Evolutionary conservation across 441 rosid species (phyloP), one percentile per base, ranked within the genome.

Genomic region (Aquilaria agallochum): DNA sequence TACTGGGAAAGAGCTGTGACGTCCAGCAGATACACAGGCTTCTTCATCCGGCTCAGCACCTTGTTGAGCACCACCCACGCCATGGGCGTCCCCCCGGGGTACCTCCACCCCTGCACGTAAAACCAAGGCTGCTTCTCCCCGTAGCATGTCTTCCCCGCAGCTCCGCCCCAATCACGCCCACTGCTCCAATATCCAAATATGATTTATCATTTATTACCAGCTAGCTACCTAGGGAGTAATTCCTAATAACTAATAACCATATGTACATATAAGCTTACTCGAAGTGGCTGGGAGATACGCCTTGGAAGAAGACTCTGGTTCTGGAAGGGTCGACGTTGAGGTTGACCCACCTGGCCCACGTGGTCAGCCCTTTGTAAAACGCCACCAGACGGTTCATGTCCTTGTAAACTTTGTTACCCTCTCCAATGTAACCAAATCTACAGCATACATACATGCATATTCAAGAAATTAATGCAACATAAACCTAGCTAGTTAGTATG

Each of bases 301-400:
- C 90, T 42, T 78, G 87, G 71, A 77, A 82, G 74, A 87, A 82
- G 65, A 87, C 88, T 58, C 74, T 87, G 56, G 90, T 87, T 67
- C 73, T 82, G 47, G 59, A 34, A 56, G 93, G 81, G 70, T 84
- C 69, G 2, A 87, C 78, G 1, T 80, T 51, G 32, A 57, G 70
- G 65, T 84, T 77, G 20, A 87, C 81, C 93, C 93, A 87, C 57
- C 88, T 76, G 31, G 83, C 90, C 90, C 90, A 87, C 0, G 93
- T 87, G 42, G 84, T 82, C 68, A 87, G 50, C 6, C 86, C 93
- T 73, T 74, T 84, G 69, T 87, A 84, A 55, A 11, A 84, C 30
- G 90, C 90, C 15, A 84, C 47, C 56, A 80, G 62, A 53, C 88
- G 74, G 73, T 87, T 76, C 90, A 84, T 84, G 51, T 87, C 90